Evolutionary conservation across 257 asterid genomes (phyloP).

Genomic region (Cynanchum wilfordii): DNA sequence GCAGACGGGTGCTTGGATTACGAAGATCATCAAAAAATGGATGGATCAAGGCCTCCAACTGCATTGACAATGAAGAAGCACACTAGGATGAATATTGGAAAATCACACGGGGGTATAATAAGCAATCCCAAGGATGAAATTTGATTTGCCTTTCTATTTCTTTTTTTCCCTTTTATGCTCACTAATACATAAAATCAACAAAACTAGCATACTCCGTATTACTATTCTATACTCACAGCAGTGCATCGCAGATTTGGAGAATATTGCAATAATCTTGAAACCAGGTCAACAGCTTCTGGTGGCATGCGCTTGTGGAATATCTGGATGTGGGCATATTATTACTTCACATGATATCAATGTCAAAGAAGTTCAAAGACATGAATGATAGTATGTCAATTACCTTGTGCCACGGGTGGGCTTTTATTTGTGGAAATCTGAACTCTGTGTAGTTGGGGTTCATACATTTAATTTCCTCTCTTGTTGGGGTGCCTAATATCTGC

Average conservation of each 20-base stretch:
- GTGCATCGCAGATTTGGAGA: constrained; percentile 74
- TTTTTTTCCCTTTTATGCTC: no score
- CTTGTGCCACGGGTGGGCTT: constrained; percentile 77
- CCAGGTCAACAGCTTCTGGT: constrained; percentile 79
- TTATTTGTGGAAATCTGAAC: constrained; percentile 78
- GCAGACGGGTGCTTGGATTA: constrained; percentile 53
- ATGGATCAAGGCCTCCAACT: constrained; percentile 66
- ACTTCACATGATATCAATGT: not conserved
- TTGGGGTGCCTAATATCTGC: constrained; percentile 85
- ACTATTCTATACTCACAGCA: constrained; percentile 51
- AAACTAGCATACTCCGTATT: not conserved
- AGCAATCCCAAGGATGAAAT: not conserved
- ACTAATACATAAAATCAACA: not conserved
- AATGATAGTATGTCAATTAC: constrained; percentile 1
- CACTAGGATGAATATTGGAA: not conserved
- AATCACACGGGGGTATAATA: not conserved
- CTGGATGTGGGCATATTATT: constrained; percentile 24
- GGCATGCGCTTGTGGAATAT: constrained; percentile 78
- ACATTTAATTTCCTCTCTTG: constrained; percentile 85
- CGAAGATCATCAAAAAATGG: constrained; percentile 68
- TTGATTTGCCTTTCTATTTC: not conserved
- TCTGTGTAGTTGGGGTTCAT: constrained; percentile 84
- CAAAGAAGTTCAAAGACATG: not conserved
- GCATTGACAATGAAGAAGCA: constrained; percentile 18
- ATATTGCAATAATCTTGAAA: constrained; percentile 74